phyloP scores from a whole-genome alignment of 2,329 filamentous ascomycete genomes.

The Monosporascus sp. region DNA sequence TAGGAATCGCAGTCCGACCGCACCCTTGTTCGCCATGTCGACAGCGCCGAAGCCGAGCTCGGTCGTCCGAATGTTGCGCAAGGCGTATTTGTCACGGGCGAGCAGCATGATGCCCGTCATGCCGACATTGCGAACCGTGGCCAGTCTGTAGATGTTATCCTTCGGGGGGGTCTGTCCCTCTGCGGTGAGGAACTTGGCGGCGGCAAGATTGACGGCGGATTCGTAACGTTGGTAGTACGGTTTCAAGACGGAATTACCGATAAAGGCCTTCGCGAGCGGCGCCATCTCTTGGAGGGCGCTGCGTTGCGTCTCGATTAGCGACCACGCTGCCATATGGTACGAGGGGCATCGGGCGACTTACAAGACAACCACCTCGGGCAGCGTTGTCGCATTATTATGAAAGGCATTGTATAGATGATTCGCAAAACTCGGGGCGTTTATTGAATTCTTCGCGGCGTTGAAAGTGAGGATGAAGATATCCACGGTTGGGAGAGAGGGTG shows the following conservation, averaged over 20 bases:
- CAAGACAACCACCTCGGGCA: slow-evolving; percentile 54
- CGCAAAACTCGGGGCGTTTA: slow-evolving; percentile 67
- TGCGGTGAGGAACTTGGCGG: slow-evolving; percentile 32
- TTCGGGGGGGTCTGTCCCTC: slow-evolving; percentile 12
- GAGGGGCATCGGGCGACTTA: slow-evolving; percentile 30
- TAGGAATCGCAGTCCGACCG: slow-evolving; percentile 69
- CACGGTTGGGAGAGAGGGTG: slow-evolving; percentile 44
- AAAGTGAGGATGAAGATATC: slow-evolving; percentile 79
- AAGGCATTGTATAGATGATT: slow-evolving; percentile 61
- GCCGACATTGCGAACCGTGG: slow-evolving; percentile 70
- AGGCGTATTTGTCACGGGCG: slow-evolving; percentile 54
- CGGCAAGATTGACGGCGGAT: slow-evolving; percentile 66
- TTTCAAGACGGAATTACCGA: slow-evolving; percentile 72
- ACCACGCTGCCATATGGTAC: background rate
- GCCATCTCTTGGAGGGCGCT: slow-evolving; percentile 87
- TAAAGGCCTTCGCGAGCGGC: slow-evolving; percentile 76
- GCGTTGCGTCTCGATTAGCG: slow-evolving; percentile 9
- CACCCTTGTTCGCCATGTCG: slow-evolving; percentile 94
- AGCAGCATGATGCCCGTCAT: slow-evolving; percentile 91
- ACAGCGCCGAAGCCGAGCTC: slow-evolving; percentile 79
- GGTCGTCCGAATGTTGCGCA: slow-evolving; percentile 67
- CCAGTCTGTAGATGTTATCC: slow-evolving; percentile 57
- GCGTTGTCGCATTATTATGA: slow-evolving; percentile 35
- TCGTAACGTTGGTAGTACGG: slow-evolving; percentile 71
- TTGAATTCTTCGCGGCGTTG: slow-evolving; percentile 72